Evolutionary conservation across 257 asterid species (phyloP), one percentile per base, ranked within the genome.

Genomic region (Ocimum tenuiflorum): DNA sequence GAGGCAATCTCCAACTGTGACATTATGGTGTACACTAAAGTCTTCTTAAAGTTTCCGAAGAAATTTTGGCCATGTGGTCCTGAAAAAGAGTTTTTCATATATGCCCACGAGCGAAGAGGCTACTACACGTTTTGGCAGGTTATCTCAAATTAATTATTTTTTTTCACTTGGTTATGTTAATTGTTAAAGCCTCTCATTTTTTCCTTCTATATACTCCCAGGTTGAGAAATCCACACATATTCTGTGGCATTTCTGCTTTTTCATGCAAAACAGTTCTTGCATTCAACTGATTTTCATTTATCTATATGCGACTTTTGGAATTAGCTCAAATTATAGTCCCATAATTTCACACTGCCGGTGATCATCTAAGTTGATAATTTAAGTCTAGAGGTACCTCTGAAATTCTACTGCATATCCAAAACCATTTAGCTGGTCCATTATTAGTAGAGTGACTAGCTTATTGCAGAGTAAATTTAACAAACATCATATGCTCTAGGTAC

Each of bases 41-140:
- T 91, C 36, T 91, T 91, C 74, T 77, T 91, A n/a, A 85, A 89
- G 82, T 91, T 91, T 36, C 91, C 95, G 0, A 53, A 33, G 23
- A 87, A 82, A 66, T 89, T 91, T 69, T 91, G 98, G 98, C 96
- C 96, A 0, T 76, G 88, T 74, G 96, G 83, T n/a, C 86, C 95
- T 4, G 95, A 75, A 15, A 87, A 87, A 75, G 96, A 91, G 84
- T 91, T 91, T 55, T 91, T 91, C 79, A 85, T 91, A 65, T 88
- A 85, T 22, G 98, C 98, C 65, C 95, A 89, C 62, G 83, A 89
- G 58, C 80, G 88, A 38, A 77, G 96, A 80, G 98, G 98, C 53
- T 91, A 91, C 89, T 91, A 83, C 77, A 91, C 98, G 0, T 91
- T 89, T 77, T 91, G 98, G 98, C 98, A 91, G 98, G 96, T 91